phyloP scores from a whole-genome alignment of 164 flowering plant genomes.

The Dillenia turbinata region DNA sequence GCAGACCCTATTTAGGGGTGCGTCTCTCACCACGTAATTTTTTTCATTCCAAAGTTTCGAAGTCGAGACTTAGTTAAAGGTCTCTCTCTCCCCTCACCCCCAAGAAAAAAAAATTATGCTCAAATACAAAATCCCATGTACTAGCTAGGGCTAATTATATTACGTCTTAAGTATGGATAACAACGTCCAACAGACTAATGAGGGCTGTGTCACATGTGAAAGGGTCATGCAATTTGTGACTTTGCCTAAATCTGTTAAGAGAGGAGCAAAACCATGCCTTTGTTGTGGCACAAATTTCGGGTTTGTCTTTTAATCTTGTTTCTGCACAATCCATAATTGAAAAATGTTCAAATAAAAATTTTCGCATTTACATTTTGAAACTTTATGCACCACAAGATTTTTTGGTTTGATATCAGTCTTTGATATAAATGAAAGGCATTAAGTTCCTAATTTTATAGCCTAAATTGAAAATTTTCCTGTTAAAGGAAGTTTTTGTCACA shows the following conservation, averaged over 20 bases:
- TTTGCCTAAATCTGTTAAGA: conserved; percentile 8
- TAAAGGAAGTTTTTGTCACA: no score
- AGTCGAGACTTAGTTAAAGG: no score
- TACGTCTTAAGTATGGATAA: neutral
- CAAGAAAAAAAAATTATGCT: neutral
- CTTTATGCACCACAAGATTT: no score
- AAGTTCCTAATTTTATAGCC: no score
- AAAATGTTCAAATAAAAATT: neutral
- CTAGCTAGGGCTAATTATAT: neutral
- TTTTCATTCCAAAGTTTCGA: no score
- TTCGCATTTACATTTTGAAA: neutral
- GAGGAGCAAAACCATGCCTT: neutral
- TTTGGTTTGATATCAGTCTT: no score
- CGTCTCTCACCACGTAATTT: no score
- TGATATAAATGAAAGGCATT: no score
- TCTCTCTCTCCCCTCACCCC: no score
- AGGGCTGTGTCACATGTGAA: conserved; percentile 1
- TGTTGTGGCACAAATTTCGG: neutral
- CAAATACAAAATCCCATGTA: neutral
- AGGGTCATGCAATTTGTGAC: conserved; percentile 15
- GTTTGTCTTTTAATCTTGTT: neutral
- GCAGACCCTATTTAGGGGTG: no score
- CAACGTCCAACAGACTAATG: neutral
- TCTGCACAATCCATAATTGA: neutral
- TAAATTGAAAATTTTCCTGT: no score